A percentile compares a stretch with the other conserved stretches of the same genome.
These are phyloP conservation scores for Dalbergia oliveri DNA, from an alignment of 306 rosid genomes.

Conservation along the genomic window DNA sequence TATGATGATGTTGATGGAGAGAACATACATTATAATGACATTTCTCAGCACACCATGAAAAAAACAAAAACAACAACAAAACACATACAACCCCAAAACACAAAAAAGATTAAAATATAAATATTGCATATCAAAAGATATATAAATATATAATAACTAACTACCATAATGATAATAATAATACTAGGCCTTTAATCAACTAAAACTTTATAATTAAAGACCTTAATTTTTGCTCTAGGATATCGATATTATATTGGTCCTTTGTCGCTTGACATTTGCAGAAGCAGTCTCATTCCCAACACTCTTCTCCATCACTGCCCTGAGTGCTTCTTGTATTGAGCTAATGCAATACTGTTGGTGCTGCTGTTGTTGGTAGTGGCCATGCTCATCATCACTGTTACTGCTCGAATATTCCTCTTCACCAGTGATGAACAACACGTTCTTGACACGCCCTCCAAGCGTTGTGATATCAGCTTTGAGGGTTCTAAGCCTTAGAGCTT, in stretches of 20 bases:
- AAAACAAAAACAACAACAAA: background rate
- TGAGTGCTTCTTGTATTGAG: conserved; percentile 90
- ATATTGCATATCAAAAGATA: conserved; percentile 26
- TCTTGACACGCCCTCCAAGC: conserved; percentile 90
- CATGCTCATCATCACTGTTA: conserved; percentile 45
- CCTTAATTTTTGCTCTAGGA: conserved; percentile 57
- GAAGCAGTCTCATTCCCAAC: conserved; percentile 67
- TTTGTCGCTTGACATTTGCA: conserved; percentile 86
- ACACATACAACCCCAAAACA: conserved; percentile 47
- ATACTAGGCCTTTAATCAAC: conserved; percentile 44
- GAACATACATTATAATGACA: conserved; percentile 43
- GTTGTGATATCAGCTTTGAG: conserved; percentile 92
- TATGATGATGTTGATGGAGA: conserved; percentile 43
- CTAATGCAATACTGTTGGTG: conserved; percentile 60
- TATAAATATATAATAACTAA: conserved; percentile 34
- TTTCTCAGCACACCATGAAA: conserved; percentile 50
- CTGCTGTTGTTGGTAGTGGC: conserved; percentile 31
- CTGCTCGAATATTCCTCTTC: conserved; percentile 64
- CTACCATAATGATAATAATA: background rate
- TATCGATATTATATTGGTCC: conserved; percentile 70
- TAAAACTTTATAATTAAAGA: conserved; percentile 54
- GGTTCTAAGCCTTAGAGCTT: conserved; percentile 75
- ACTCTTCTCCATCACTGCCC: conserved; percentile 85
- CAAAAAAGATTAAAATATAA: background rate
- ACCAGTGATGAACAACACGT: conserved; percentile 78